These are phyloP conservation scores for Sergeia podlipaevii DNA, from an alignment of 208 protist species.

Conservation along the genomic window DNA sequence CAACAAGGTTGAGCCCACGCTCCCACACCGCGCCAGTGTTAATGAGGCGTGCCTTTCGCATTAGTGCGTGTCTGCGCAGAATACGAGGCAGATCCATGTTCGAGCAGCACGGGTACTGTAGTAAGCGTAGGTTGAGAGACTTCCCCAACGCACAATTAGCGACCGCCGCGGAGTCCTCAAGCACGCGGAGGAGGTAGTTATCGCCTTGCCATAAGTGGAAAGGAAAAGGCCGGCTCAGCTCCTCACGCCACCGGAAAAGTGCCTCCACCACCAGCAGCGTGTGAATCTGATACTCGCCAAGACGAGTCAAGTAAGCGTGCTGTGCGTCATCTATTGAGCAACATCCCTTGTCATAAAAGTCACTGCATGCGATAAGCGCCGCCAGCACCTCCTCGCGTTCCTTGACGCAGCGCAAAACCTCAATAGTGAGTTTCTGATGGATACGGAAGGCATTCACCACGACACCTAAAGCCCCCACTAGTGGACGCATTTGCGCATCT, in stretches of 20 bases:
- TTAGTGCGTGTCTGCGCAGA: conserved; percentile 21
- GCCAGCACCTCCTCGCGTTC: conserved; percentile 38
- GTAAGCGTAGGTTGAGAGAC: conserved; percentile 31
- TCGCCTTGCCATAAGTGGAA: conserved; percentile 39
- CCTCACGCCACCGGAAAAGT: conserved; percentile 60
- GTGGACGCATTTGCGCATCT: conserved; percentile 1
- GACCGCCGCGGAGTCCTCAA: conserved; percentile 45
- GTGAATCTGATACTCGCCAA: conserved; percentile 47
- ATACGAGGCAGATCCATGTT: conserved; percentile 25
- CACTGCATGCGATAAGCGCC: conserved; percentile 30
- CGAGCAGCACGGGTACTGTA: conserved; percentile 41
- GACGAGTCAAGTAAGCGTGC: conserved; percentile 23
- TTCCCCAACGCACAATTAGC: conserved; percentile 27
- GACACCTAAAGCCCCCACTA: conserved; percentile 28
- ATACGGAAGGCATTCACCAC: conserved; percentile 17
- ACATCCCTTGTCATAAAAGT: conserved; percentile 21
- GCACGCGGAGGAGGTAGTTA: conserved; percentile 51
- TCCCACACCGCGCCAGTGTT: conserved; percentile 32
- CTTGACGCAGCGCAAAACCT: conserved; percentile 28
- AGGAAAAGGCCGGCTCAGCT: conserved; percentile 46
- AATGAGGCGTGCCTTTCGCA: conserved; percentile 31
- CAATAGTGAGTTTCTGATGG: conserved; percentile 34
- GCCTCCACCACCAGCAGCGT: conserved; percentile 57
- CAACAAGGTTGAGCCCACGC: conserved; percentile 22
- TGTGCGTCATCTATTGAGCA: conserved; percentile 37